Evolutionary conservation across 2,329 filamentous ascomycete genomes (phyloP).

Genomic region (Aspergillus calidoustus): DNA sequence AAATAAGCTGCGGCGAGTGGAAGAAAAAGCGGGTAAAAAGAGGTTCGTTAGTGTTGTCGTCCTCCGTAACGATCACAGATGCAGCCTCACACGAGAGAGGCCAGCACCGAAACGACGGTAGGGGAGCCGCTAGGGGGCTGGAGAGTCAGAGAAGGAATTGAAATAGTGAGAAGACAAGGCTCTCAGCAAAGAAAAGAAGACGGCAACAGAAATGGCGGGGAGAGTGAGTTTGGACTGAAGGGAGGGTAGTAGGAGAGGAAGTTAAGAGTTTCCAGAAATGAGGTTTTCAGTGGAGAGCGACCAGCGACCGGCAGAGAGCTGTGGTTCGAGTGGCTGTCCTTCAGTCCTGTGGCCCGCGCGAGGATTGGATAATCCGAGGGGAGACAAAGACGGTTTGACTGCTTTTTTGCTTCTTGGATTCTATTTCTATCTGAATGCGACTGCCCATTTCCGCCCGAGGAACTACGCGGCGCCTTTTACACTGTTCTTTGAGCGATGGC

Average conservation of each 20-base stretch:
- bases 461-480: neutral
- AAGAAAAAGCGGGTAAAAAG: conserved; percentile 34
- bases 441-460: neutral
- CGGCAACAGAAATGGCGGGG: conserved; percentile 19
- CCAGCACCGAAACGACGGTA: conserved; percentile 40
- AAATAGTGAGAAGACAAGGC: conserved; percentile 22
- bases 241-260: conserved; percentile 14
- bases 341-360: neutral
- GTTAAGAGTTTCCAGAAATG: conserved; percentile 15
- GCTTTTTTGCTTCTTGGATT: neutral
- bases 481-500: neutral
- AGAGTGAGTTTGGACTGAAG: conserved; percentile 21
- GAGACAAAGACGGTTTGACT: neutral
- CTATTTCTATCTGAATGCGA: neutral
- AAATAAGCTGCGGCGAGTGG: conserved; percentile 37
- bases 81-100: conserved; percentile 45
- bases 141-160: conserved; percentile 25
- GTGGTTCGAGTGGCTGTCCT: conserved; percentile 2
- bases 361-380: neutral
- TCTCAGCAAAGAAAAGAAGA: conserved; percentile 20
- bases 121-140: conserved; percentile 33
- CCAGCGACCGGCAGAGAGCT: conserved; percentile 7
- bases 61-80: conserved; percentile 36
- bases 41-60: conserved; percentile 32
- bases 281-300: conserved; percentile 19